Evolutionary conservation across 352 stramenopile genomes (phyloP), one percentile per base, ranked within the genome.

Genomic region (Phytopythium kandeliae): DNA sequence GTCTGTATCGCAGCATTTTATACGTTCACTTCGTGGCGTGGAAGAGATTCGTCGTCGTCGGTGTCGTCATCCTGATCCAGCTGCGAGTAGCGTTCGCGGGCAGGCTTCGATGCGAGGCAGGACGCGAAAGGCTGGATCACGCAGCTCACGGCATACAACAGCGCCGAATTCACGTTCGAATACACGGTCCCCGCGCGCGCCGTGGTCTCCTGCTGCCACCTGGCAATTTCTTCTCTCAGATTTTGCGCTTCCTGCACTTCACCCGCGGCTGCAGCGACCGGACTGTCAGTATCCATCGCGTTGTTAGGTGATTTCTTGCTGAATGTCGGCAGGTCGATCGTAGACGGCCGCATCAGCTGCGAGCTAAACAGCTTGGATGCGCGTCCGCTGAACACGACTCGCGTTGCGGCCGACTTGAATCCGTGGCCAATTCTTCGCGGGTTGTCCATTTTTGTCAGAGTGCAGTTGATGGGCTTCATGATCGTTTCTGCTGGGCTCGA

Each of bases 311-410:
- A 12, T 26, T 70, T 58, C 44, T 58, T 71, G 10, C 35, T 55
- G 25, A 65, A 55, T 5, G 63, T 60, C 2, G 58, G 58, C 31
- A 83, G 49, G 26, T 83, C 68, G 22, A 86, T 75, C 0, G 78
- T 89, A 17, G 78, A 89, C 15, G 71, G 63, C 41, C 67, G 74
- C 52, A 89, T 55, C 42, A 89, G 49, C 25, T 84, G 69, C 11
- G 75, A 87, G 7, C 74, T 71, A 53, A 90, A 90, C 8, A 90
- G 62, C 42, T 88, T 86, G 2, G 79, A 90, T 17, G 79, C 79
- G 16, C 79, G 76, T 11, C 77, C 79, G 38, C 58, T 83, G 33
- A 87, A 87, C 15, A 90, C 77, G 2, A 90, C 76, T 2, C 71
- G 72, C 11, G 79, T 74, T 8, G 55, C 56, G 21, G 62, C 55